phyloP scores from a whole-genome alignment of 139 green algal species.

The Spirogloea muscicola region DNA sequence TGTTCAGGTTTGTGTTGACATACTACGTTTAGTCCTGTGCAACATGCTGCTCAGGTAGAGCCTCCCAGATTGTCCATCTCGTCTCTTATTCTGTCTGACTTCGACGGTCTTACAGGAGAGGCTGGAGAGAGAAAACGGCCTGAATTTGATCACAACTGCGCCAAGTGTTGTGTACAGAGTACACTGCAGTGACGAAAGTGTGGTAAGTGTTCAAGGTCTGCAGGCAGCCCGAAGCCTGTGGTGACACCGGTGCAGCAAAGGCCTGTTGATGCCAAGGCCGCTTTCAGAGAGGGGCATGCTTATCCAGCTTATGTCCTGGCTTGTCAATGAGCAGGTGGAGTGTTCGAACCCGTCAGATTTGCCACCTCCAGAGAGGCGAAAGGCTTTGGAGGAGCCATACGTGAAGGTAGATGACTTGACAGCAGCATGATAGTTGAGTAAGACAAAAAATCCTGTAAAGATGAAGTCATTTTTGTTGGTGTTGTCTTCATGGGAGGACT shows the following conservation, averaged over 20 bases:
- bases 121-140: slow-evolving; percentile 92
- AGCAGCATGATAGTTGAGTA: no score
- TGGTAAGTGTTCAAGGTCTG: no score
- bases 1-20: slow-evolving; percentile 70
- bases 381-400: slow-evolving; percentile 86
- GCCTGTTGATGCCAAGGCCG: not conserved
- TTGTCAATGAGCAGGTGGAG: slow-evolving; percentile 1
- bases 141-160: slow-evolving; percentile 95
- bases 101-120: slow-evolving; percentile 78
- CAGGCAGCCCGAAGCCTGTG: not conserved
- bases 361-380: slow-evolving; percentile 62
- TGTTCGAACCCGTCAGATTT: slow-evolving; percentile 75
- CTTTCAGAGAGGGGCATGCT: not conserved
- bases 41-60: not conserved
- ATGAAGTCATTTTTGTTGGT: no score
- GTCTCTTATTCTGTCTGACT: no score
- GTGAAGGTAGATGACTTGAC: no score
- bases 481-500: no score
- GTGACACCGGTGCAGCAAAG: no score
- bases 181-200: slow-evolving; percentile 55
- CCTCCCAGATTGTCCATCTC: no score
- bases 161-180: slow-evolving; percentile 89
- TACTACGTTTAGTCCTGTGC: not conserved
- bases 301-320: not conserved
- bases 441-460: no score